Base-by-base conservation (phyloP, 1,139 yeast genomes). In the Blastobotrys elegans region DNA sequence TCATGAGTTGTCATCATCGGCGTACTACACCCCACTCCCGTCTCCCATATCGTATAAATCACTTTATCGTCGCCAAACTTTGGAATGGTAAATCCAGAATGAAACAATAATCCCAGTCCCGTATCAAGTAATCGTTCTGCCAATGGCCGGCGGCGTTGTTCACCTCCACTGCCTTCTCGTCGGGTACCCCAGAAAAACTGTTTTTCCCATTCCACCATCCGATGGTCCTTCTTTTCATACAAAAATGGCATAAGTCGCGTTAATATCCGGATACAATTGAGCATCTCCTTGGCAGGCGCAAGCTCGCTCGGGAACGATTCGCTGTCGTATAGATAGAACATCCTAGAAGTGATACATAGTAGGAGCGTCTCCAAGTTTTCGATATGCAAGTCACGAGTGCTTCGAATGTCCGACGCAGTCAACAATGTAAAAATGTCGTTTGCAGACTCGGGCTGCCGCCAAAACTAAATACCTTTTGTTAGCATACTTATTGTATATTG, bases 171-270 rank as follows among this genome's bases (percentile, higher is more conserved):
- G 8, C 35, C 27, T 4, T 20, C 35, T 20, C 29, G 29, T 6
- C 4, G 16, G 3, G 29, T 5, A 20, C 70, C 67, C 84, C 83
- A 78, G 53, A 77, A 76, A 8, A 75, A 54, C 26, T 63, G 59
- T 33, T 64, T 59, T 48, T 69, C 71, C 53, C 69, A 66, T 4
- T 56, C 56, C 2, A 54, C 56, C 48, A 72, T 67, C 17, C 67
- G 70, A 1, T 68, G 67, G 40, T 46, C 49, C 35, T 34, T 51
- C 26, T 46, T 54, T 49, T 71, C 96, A 58, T 76, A 85, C 11
- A 84, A 59, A 50, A 79, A 76, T 0, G 97, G 97, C 16, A 86
- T 54, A 2, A 86, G 49, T 48, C 80, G 75, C 1, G 89, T 79
- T 40, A 90, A 64, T 7, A 84, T 65, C 31, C 96, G 73, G 13